These are phyloP conservation scores for Penicillium fuscoglaucum DNA, from an alignment of 2,329 filamentous ascomycete genomes.

Conservation along the genomic window DNA sequence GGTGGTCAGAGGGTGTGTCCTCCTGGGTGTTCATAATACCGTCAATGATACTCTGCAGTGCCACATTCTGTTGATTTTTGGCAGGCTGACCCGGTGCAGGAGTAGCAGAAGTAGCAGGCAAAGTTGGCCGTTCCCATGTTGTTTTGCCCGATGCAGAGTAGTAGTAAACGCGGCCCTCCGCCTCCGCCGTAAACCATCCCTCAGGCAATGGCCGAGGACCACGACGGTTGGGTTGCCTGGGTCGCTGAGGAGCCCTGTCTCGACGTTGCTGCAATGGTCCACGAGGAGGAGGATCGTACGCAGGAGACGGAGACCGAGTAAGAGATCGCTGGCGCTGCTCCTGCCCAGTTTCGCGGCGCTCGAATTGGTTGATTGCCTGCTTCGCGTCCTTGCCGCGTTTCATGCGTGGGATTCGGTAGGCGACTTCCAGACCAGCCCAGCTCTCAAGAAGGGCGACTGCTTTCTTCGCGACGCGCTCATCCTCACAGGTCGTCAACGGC, in stretches of 20 bases:
- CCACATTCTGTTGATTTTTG: constrained; percentile 72
- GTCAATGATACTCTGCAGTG: constrained; percentile 81
- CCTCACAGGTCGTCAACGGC: constrained; percentile 64
- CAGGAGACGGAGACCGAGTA: constrained; percentile 53
- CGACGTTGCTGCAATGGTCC: constrained; percentile 50
- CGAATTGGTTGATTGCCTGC: constrained; percentile 64
- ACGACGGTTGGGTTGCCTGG: constrained; percentile 55
- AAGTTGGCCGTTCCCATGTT: constrained; percentile 77
- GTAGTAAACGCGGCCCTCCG: constrained; percentile 73
- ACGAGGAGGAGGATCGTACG: constrained; percentile 47
- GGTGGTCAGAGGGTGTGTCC: constrained; percentile 53
- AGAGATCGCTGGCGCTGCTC: constrained; percentile 53
- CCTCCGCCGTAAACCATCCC: constrained; percentile 82
- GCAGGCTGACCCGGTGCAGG: constrained; percentile 46
- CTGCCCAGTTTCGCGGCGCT: constrained; percentile 54
- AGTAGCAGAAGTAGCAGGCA: constrained; percentile 63
- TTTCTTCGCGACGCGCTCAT: constrained; percentile 72
- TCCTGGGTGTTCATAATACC: constrained; percentile 72
- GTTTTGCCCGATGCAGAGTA: constrained; percentile 76
- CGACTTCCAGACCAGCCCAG: constrained; percentile 88
- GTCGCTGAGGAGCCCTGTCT: constrained; percentile 60
- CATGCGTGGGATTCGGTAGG: constrained; percentile 88
- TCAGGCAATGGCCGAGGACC: constrained; percentile 64
- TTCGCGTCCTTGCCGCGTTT: constrained; percentile 62
- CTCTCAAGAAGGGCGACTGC: constrained; percentile 72